Percentiles rank a stretch among this genome's conserved stretches.
Conservation (phyloP, 192 early-diverging fungal species). For the Coemansia guatemalensis region DNA sequence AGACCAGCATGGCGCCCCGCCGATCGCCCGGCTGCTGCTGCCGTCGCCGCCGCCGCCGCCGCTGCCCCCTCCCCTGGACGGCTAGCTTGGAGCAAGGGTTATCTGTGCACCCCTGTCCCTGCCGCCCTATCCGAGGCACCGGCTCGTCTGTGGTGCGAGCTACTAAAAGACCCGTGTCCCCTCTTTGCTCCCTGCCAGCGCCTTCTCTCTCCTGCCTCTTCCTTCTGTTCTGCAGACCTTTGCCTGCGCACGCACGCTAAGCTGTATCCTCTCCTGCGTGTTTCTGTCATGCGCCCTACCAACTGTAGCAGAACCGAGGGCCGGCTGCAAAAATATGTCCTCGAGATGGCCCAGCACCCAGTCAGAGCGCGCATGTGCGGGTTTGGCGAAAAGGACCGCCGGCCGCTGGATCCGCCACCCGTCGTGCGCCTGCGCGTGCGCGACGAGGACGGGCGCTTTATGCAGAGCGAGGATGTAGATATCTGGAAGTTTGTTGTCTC, state of each 20-base stretch:
- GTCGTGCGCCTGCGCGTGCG: slow-evolving; percentile 61
- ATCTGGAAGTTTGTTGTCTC: slow-evolving; percentile 49
- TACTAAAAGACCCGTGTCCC: background rate
- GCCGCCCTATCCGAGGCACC: background rate
- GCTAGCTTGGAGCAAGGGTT: background rate
- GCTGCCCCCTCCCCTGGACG: background rate
- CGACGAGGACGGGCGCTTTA: slow-evolving; percentile 53
- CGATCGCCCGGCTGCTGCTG: background rate
- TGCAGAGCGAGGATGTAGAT: slow-evolving; percentile 58
- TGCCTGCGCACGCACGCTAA: background rate
- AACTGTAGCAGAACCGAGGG: slow-evolving; percentile 37
- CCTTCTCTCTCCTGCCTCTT: background rate
- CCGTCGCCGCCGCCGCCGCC: no score
- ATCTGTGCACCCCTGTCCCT: no score
- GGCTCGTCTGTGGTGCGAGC: background rate
- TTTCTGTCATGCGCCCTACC: slow-evolving; percentile 3
- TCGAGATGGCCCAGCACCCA: slow-evolving; percentile 71
- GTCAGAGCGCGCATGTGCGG: slow-evolving; percentile 74
- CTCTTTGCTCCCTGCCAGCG: background rate
- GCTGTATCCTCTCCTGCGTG: background rate
- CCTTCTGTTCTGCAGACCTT: background rate
- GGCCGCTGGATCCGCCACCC: slow-evolving; percentile 69
- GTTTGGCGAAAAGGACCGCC: slow-evolving; percentile 75
- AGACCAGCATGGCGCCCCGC: background rate
- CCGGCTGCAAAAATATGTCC: slow-evolving; percentile 55